phyloP scores from a whole-genome alignment of 2,329 filamentous ascomycete species.

The Aureobasidium melanogenum region DNA sequence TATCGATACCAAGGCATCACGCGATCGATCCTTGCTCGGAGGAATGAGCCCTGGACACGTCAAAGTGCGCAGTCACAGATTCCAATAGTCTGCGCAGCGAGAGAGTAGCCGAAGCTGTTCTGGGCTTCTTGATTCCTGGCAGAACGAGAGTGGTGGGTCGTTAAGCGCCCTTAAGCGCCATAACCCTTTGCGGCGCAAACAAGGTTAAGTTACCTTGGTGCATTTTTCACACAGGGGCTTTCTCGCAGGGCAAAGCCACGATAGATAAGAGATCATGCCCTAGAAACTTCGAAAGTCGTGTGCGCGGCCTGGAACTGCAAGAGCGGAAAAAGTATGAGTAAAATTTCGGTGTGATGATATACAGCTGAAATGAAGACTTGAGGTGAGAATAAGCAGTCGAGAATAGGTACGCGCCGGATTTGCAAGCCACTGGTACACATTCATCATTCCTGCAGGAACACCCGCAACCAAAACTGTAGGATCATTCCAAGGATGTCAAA shows the following conservation, averaged over 20 bases:
- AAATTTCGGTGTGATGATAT: not conserved
- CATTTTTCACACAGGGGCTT: not conserved
- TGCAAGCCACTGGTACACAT: not conserved
- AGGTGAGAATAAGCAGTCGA: not conserved
- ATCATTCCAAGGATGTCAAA: not conserved
- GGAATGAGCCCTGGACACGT: not conserved
- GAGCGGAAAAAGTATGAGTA: no score
- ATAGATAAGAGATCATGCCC: not conserved
- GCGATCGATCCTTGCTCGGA: not conserved
- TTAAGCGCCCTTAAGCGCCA: not conserved
- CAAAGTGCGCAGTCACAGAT: not conserved
- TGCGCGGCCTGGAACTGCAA: not conserved
- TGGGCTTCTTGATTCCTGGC: no score
- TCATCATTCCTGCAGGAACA: not conserved
- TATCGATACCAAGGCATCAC: no score
- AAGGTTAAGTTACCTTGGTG: slow-evolving; percentile 3
- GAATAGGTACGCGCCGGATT: not conserved
- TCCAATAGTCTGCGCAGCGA: not conserved
- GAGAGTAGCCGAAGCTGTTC: no score
- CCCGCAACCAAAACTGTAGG: not conserved
- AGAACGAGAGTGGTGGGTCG: not conserved
- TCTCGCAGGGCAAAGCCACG: not conserved
- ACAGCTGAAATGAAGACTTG: not conserved
- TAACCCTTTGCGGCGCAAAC: not conserved
- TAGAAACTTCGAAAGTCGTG: not conserved